Evolutionary conservation across 768 basidiomycete species (phyloP), one percentile per base, ranked within the genome.

Genomic region (Termitomyces sp.): DNA sequence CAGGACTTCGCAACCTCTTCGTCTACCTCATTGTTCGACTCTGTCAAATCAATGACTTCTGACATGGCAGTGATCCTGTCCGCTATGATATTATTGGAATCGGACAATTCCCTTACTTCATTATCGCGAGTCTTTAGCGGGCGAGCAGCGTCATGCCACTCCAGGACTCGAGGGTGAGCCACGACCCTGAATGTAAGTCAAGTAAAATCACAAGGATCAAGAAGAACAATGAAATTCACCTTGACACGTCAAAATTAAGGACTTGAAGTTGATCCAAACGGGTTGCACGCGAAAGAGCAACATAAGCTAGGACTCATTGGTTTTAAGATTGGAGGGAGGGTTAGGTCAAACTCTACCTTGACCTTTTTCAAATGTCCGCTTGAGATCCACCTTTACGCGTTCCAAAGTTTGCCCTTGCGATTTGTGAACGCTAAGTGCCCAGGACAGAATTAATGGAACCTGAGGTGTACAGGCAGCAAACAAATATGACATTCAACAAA

Each of bases 321-420:
- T 18, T 18, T 34, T 13, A 26, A 32, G 20, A 47, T 27, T 20
- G 20, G 16, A 37, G 46, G 14, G 8, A 32, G 27, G 1, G 1
- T 29, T 31, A 3, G 18, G 48, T 32, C 10, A 37, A 24, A 24
- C 51, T 67, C 51, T 49, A 85, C 88, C 87, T 83, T 91, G 85
- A 5, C 88, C 88, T 57, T 82, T 86, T 68, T 90, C 94, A 71
- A 96, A 96, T 1, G 83, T 87, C 42, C 80, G 78, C 58, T 74
- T 68, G 27, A 95, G 78, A 65, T 94, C 85, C 4, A 94, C 88
- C 58, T 86, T 88, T 56, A 94, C 91, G 49, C 91, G 78, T 51
- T 91, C 83, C 44, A 96, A 72, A 0, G 94, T 95, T 69, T 94
- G 93, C 0, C 94, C 94, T 67, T 96, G 94, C 5, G 87, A 88